These are phyloP conservation scores for Dothideomycetes sp. DNA, from an alignment of 2,329 filamentous ascomycete genomes.

Conservation along the genomic window DNA sequence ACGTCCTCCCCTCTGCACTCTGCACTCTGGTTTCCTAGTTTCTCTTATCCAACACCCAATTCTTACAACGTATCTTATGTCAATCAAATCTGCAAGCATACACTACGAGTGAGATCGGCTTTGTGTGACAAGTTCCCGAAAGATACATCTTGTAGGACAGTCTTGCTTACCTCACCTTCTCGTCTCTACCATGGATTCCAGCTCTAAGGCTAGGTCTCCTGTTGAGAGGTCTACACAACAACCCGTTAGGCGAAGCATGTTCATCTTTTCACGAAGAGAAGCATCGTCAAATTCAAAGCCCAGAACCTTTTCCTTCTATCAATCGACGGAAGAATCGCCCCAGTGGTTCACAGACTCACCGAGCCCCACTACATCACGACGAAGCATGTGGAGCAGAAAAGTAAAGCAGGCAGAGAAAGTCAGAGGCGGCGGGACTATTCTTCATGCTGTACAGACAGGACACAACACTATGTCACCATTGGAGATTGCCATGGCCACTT, in stretches of 20 bases:
- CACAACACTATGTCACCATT: slow-evolving; percentile 24
- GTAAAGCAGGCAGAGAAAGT: slow-evolving; percentile 1
- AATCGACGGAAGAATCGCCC: slow-evolving; percentile 10
- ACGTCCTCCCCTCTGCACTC: no score
- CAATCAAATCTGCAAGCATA: no score
- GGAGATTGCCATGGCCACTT: slow-evolving; percentile 30
- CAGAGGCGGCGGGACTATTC: slow-evolving; percentile 19
- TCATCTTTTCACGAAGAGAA: slow-evolving; percentile 30
- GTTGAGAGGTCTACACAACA: no score
- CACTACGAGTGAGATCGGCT: no score
- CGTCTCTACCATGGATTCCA: no score
- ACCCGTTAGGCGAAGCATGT: slow-evolving; percentile 24
- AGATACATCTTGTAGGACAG: no score
- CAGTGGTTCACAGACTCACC: background rate
- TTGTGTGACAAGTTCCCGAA: no score
- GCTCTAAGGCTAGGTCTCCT: no score
- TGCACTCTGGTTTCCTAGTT: no score
- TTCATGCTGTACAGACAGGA: slow-evolving; percentile 28
- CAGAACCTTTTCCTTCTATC: slow-evolving; percentile 16
- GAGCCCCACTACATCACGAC: slow-evolving; percentile 15
- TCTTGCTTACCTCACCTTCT: no score
- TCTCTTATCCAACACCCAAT: no score
- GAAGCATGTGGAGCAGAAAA: slow-evolving; percentile 8
- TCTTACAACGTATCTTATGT: no score
- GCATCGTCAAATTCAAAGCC: slow-evolving; percentile 21